Conservation (phyloP, 306 rosid genomes). For the Mimosa pudica region DNA sequence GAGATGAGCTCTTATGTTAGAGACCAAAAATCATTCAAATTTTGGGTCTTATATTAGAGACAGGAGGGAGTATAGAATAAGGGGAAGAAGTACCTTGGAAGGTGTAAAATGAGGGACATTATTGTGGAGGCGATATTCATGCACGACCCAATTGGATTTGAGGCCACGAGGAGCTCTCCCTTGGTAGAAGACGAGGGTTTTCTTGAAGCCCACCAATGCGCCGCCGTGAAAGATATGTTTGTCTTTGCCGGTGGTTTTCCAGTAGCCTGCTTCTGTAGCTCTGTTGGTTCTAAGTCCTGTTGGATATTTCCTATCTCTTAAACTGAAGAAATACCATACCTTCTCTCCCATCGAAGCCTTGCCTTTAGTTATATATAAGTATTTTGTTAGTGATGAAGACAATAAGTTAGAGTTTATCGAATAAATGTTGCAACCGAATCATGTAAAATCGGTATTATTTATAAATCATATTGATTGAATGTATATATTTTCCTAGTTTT, state of each 20-base stretch:
- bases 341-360: constrained; percentile 93
- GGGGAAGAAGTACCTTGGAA: constrained; percentile 52
- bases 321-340: constrained; percentile 89
- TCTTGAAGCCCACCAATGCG: constrained; percentile 84
- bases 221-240: constrained; percentile 65
- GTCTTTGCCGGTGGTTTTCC: constrained; percentile 98
- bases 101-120: constrained; percentile 54
- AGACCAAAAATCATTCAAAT: too few species aligned
- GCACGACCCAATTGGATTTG: constrained; percentile 98
- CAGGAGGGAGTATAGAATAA: too few species aligned
- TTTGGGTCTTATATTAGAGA: too few species aligned
- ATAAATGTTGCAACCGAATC: not conserved
- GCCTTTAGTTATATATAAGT: constrained; percentile 35
- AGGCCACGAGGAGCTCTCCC: constrained; percentile 97
- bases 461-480: not conserved
- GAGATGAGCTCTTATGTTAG: too few species aligned
- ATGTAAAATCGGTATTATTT: too few species aligned
- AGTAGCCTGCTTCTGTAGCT: constrained; percentile 90
- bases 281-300: constrained; percentile 88
- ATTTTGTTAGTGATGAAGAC: not conserved
- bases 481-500: not conserved
- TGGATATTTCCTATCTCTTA: constrained; percentile 84
- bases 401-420: not conserved
- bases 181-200: constrained; percentile 88
- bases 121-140: constrained; percentile 78